Base-by-base conservation (phyloP, 495 filamentous ascomycete genomes). In the Aspergillus wentii region DNA sequence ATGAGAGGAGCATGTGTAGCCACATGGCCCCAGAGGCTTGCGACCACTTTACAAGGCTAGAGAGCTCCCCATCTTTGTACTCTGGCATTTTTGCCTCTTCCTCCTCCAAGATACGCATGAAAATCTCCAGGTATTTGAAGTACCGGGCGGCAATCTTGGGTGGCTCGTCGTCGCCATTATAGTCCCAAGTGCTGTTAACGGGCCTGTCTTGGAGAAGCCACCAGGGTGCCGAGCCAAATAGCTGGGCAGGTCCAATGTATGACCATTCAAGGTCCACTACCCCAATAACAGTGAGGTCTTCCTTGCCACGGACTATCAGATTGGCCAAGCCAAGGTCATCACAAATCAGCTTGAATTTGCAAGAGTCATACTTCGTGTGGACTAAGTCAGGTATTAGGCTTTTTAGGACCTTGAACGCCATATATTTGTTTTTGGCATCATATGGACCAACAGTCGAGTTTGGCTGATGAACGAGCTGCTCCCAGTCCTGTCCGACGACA, bases 181-280 rank as follows among this genome's bases (percentile, higher is more conserved):
- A 57, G 29, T 63, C 53, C 58, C 52, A 62, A 3, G 15, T n/a
- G 25, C 14, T 35, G 29, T 58, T 56, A 13, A 58, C 43, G 25
- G 54, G 48, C 15, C 57, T 25, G 19, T 56, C 52, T 40, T 41
- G 49, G 16, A 61, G 51, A 48, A 61, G 49, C 59, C 57, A 68
- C 59, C 50, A 65, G 10, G 59, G 61, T 14, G 55, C 56, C 7
- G 57, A 58, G 18, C 36, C 53, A 44, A 60, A 55, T 13, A 68
- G 31, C 41, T 68, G 55, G 19, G 59, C 54, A 1, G 63, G 61
- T 30, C 59, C 57, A 14, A 49, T 46, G 27, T 68, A 65, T 22
- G 48, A 47, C 55, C 53, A 68, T 37, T 65, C 63, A 3, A 61
- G 47, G 33, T 63, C 63, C 2, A 68, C 38, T 2, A 68, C 45